Base-by-base conservation (phyloP, 2,329 filamentous ascomycete genomes). In the Fusarium pseudoanthophilum region DNA sequence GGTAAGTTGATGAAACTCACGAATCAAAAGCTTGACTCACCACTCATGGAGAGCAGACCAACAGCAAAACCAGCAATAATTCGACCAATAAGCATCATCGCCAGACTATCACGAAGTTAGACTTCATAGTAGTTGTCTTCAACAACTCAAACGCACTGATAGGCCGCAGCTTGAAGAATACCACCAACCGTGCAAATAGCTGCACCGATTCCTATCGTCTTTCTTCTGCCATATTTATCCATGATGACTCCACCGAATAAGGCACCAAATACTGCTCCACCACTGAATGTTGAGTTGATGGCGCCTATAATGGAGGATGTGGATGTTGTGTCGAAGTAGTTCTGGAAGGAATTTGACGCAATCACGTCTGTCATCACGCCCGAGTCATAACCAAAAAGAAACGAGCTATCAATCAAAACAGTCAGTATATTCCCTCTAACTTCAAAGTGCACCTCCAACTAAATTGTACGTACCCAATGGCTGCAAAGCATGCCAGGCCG, bases 251-350 rank as follows among this genome's bases (percentile, higher is more conserved):
- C 76, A 10, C 73, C 73, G 7, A 78, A 75, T 5, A 78, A 36
- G 2, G 75, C 74, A 4, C 76, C 76, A n/a, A 77, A 74, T 14
- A 75, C 76, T 7, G 76, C 76, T 5, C 76, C 75, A n/a, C 76
- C 76, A 20, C 68, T 78, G 71, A 90, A 90, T 2, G 87, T 89
- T 42, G 87, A 87, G 77, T 89, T 89, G 77, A 90, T 89, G n/a
- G 87, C 88, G 7, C 88, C 89, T 53, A 89, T 84, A 21, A 87
- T 77, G 46, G 75, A 65, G 2, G 75, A 77, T 4, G 75, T 73
- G 85, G 20, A 84, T 77, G 37, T 81, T 11, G 88, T 89, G 57
- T 88, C 77, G 80, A 90, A 90, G 77, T 84, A 88, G 7, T 75
- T 60, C 14, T 88, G 82, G 74, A 90, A 90, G 75, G 89, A 80